phyloP scores from a whole-genome alignment of 768 basidiomycete genomes.

The Tricholoma flavovirens region DNA sequence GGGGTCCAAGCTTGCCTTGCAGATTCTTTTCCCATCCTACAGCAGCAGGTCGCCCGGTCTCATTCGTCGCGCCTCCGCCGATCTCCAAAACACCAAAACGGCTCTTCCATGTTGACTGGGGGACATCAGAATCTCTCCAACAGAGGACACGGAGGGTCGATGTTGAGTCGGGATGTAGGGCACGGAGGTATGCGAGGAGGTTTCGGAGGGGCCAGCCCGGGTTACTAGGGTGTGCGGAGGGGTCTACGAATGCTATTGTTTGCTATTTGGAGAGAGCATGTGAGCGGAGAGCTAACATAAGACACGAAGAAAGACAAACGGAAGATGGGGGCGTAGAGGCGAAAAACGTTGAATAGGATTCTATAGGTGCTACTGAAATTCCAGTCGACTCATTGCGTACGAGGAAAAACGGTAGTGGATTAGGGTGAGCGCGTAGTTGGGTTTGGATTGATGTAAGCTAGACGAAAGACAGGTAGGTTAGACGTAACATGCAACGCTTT shows the following conservation, averaged over 20 bases:
- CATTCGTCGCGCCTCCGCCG: constrained; percentile 15
- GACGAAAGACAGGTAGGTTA: neutral
- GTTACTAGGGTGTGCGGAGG: constrained; percentile 67
- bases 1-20: constrained; percentile 80
- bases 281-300: neutral
- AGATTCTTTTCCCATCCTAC: constrained; percentile 97
- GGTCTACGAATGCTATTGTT: constrained; percentile 72
- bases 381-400: constrained; percentile 33
- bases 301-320: neutral
- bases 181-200: constrained; percentile 74
- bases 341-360: constrained; percentile 57
- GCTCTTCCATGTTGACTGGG: constrained; percentile 52
- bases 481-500: neutral
- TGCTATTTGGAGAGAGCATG: constrained; percentile 16
- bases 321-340: constrained; percentile 20
- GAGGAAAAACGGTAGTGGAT: constrained; percentile 56
- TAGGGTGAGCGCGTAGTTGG: constrained; percentile 34
- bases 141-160: constrained; percentile 59
- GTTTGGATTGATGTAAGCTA: constrained; percentile 51
- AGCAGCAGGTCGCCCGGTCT: constrained; percentile 44
- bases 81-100: constrained; percentile 50
- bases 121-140: constrained; percentile 64
- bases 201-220: constrained; percentile 95
- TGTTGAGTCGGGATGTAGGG: constrained; percentile 46
- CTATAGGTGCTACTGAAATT: constrained; percentile 45